Base-by-base conservation (phyloP, 345 rosid species). In the Gossypium ekmanianum region DNA sequence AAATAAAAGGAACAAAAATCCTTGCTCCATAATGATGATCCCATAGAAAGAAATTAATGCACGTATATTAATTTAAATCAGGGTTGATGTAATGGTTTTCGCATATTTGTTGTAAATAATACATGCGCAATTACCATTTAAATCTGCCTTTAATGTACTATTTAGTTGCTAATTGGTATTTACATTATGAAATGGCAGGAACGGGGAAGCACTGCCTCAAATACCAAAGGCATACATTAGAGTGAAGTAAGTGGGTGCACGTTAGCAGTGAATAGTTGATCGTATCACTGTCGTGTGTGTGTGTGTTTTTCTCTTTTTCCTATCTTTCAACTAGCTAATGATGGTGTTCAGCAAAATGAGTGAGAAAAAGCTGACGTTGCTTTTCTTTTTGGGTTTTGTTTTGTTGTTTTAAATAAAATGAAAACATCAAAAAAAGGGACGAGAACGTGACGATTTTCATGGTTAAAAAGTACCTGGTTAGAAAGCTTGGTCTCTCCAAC, bases 401-500 rank as follows among this genome's bases (percentile, higher is more conserved):
- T 68, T 27, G 18, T 56, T 6, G 14, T 4, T 22, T 56, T 9
- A 45, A 11, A 14, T 9, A 74, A 73, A 50, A 69, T 2, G 10
- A 29, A 55, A 34, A 75, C 12, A 2, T 13, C 18, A 48, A 74
- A 7, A 18, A 47, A 57, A 83, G 85, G 75, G 83, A 80, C 62
- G 85, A 83, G 78, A 78, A 71, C 81, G 75, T 80, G 85, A 83
- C 78, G 45, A 56, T 83, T 67, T 78, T 73, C 73, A 75, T 54
- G 75, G 83, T 83, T 68, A 80, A 80, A 64, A 83, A 77, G 81
- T 83, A 83, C 76, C 78, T 83, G 81, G 81, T 78, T 70, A 57
- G 7, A 80, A 83, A 83, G 78, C 85, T 83, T 22, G 83, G 83
- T 75, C 81, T 83, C 81, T 62, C 85, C 79, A 77, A 80, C 76